A percentile compares a stretch with the other conserved stretches of the same genome.
Evolutionary conservation across 345 rosid genomes (phyloP).

Genomic region (Carallia brachiata): DNA sequence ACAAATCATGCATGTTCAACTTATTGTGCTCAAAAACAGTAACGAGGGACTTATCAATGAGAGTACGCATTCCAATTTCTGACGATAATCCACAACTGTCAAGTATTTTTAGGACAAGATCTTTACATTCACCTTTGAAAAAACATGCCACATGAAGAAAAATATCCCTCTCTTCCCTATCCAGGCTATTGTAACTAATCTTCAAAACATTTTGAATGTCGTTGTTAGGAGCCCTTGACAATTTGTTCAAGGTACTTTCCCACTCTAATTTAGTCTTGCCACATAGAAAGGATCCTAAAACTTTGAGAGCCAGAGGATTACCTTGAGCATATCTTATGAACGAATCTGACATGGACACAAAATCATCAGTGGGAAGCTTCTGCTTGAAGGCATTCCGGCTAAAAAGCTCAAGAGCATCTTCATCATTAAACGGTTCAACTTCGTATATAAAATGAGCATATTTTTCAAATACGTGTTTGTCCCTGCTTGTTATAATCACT

Average conservation of each 20-base stretch:
- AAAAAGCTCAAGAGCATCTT: not conserved
- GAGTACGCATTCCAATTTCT: not conserved
- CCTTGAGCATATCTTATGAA: constrained; percentile 4
- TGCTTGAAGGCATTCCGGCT: not conserved
- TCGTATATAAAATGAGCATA: not conserved
- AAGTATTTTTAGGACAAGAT: constrained; percentile 2
- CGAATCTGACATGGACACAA: not conserved
- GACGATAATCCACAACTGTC: constrained; percentile 2
- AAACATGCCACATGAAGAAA: constrained; percentile 26
- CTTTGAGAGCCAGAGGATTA: constrained; percentile 13
- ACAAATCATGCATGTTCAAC: constrained; percentile 22
- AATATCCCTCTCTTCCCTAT: not conserved
- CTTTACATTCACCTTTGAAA: constrained; percentile 14
- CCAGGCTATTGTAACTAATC: constrained; percentile 17
- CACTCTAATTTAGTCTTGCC: constrained; percentile 5
- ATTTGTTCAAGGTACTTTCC: not conserved
- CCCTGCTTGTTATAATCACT: not conserved
- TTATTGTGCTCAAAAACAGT: not conserved
- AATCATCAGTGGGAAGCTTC: not conserved
- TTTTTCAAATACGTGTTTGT: not conserved
- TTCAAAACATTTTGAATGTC: constrained; percentile 1
- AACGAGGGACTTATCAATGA: constrained; percentile 14
- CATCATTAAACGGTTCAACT: not conserved
- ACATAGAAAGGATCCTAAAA: constrained; percentile 5
- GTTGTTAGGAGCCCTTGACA: constrained; percentile 6